phyloP scores from a whole-genome alignment of 106 monocot species.

The Phalaenopsis aphrodite region DNA sequence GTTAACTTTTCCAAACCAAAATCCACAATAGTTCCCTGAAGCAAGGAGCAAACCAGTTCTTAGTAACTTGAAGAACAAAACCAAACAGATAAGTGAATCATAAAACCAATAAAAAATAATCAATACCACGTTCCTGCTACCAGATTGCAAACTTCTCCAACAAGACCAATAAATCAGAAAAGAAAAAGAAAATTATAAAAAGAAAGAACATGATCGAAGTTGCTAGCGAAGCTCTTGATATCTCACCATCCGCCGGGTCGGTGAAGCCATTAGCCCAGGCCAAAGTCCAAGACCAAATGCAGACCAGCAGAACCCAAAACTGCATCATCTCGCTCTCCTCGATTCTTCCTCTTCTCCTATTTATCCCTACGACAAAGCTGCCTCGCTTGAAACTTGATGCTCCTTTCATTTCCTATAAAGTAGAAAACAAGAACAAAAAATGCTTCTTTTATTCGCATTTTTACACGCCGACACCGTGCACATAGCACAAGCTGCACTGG shows the following conservation, averaged over 20 bases:
- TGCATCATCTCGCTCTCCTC: not conserved
- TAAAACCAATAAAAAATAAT: not conserved
- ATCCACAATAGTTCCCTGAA: not conserved
- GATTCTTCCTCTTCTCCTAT: not conserved
- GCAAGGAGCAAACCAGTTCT: no score
- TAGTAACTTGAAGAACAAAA: not conserved
- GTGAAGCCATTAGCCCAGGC: not conserved
- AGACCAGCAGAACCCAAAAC: not conserved
- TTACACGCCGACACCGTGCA: not conserved
- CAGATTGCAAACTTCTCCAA: not conserved
- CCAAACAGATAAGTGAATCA: not conserved
- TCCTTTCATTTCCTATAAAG: not conserved
- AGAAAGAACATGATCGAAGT: not conserved
- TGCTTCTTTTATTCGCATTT: not conserved
- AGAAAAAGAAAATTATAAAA: not conserved
- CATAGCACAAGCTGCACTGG: not conserved
- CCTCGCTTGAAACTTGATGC: not conserved
- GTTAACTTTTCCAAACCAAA: not conserved
- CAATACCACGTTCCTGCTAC: not conserved
- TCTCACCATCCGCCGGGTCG: constrained; percentile 8
- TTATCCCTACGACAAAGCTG: not conserved
- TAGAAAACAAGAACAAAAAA: not conserved
- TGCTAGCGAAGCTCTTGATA: not conserved
- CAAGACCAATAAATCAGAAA: not conserved
- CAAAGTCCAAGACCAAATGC: not conserved